A percentile compares a stretch with the other conserved stretches of the same genome.
phyloP scores from a whole-genome alignment of 805 yeast species.

The Starmerella apicola region DNA sequence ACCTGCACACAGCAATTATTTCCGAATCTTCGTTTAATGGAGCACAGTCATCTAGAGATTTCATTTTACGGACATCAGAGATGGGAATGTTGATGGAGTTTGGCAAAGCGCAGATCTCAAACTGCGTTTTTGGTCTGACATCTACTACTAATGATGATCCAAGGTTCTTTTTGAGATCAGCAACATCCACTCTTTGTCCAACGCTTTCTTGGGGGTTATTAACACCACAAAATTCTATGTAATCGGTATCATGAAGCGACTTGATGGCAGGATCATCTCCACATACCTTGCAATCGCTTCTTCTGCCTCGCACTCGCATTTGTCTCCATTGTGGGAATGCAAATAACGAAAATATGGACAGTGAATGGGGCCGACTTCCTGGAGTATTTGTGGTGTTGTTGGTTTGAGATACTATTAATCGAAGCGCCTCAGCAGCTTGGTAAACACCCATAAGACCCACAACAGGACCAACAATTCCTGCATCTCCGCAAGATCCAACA shows the following conservation, averaged over 20 bases:
- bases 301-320: constrained; percentile 68
- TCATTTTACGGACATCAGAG: constrained; percentile 32
- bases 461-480: constrained; percentile 93
- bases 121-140: constrained; percentile 75
- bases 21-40: constrained; percentile 19
- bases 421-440: constrained; percentile 82
- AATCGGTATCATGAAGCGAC: constrained; percentile 42
- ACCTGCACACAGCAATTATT: constrained; percentile 62
- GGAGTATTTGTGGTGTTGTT: constrained; percentile 18
- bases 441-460: constrained; percentile 80
- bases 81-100: constrained; percentile 54
- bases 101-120: constrained; percentile 48
- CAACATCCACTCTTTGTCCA: constrained; percentile 30
- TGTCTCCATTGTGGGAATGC: constrained; percentile 46
- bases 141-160: constrained; percentile 40
- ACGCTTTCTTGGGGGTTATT: constrained; percentile 30
- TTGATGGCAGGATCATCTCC: constrained; percentile 43
- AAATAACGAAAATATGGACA: constrained; percentile 41
- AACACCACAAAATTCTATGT: constrained; percentile 65
- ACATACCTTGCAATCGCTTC: constrained; percentile 51
- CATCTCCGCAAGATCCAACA: constrained; percentile 78
- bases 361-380: constrained; percentile 38
- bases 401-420: constrained; percentile 40
- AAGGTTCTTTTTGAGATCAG: constrained; percentile 2
- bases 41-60: constrained; percentile 22